Evolutionary conservation across 129 eudicot species (phyloP), one percentile per base, ranked within the genome.

Genomic region (Centella asiatica): DNA sequence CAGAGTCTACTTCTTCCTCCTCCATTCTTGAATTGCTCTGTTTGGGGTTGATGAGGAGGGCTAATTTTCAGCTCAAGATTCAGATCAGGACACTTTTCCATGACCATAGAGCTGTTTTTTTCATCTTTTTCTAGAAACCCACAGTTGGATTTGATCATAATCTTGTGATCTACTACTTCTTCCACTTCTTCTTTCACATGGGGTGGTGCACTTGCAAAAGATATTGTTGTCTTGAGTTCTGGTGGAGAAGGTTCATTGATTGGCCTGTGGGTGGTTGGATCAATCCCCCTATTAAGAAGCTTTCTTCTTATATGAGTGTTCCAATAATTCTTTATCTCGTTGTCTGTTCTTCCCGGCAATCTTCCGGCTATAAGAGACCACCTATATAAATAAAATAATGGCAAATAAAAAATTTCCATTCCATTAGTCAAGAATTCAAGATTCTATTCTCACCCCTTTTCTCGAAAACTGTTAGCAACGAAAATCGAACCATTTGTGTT

Each of bases 361-460:
- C 95, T 87, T 63, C 90, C 98, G 45, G 98, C 98, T 58, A 92
- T 92, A n/a, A 92, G 70, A 24, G 98, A 92, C 98, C 98, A 92
- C 72, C 98, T 92, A 46, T 53, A 28, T 19, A 33, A 33, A 13
- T 5, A 46, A 27, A n/a, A 24, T 39, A 20, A 1, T 2, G 15
- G 3, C 6, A 47, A 1, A n/a, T 0, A 47, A 47, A 19, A 36
- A 37, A 37, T n/a, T n/a, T n/a, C n/a, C n/a, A 11, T 44, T 6
- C 13, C 53, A 48, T 48, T 40, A 52, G 47, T 37, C 44, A 44
- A 22, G 12, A n/a, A 60, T 22, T 13, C 31, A 25, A 60, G 10
- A 15, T 39, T 6, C 31, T 24, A 9, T 8, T 50, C 24, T 5
- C 18, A 2, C 4, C 17, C 5, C 9, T 47, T 47, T 47, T 0